phyloP scores from a whole-genome alignment of 108 stramenopile species.

The Cylindrotheca closterium region DNA sequence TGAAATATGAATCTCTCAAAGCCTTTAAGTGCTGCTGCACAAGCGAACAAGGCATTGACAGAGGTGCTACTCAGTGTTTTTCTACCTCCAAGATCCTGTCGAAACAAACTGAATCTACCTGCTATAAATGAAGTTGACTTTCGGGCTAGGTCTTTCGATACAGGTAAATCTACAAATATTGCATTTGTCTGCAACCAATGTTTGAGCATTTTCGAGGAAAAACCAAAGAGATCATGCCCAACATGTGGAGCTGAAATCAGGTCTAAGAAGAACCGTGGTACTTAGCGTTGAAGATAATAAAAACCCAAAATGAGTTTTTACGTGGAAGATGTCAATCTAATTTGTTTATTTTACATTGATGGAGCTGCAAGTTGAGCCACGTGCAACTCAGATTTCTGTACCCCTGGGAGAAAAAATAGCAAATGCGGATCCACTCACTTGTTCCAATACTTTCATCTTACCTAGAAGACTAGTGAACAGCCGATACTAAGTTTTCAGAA shows the following conservation, averaged over 20 bases:
- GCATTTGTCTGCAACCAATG: constrained; percentile 84
- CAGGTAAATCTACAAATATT: constrained; percentile 69
- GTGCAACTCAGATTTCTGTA: no score
- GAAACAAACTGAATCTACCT: constrained; percentile 62
- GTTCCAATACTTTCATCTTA: no score
- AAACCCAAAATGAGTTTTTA: no score
- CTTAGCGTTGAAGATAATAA: no score
- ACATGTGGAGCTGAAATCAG: constrained; percentile 78
- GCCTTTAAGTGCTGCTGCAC: constrained; percentile 60
- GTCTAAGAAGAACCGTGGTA: constrained; percentile 10
- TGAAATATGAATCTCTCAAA: neutral
- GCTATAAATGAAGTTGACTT: constrained; percentile 80
- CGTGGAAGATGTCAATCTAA: no score
- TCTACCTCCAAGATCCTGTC: constrained; percentile 54
- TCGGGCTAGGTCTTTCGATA: constrained; percentile 81
- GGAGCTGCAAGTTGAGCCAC: no score
- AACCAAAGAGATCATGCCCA: constrained; percentile 57
- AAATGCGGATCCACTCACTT: no score
- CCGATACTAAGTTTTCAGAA: no score
- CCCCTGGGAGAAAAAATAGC: no score
- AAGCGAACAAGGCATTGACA: constrained; percentile 73
- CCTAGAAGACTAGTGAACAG: no score
- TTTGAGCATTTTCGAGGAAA: constrained; percentile 73
- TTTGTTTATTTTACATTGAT: no score
- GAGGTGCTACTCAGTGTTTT: constrained; percentile 77